Base-by-base conservation (phyloP, 495 filamentous ascomycete genomes). In the Aspergillus sclerotioniger region DNA sequence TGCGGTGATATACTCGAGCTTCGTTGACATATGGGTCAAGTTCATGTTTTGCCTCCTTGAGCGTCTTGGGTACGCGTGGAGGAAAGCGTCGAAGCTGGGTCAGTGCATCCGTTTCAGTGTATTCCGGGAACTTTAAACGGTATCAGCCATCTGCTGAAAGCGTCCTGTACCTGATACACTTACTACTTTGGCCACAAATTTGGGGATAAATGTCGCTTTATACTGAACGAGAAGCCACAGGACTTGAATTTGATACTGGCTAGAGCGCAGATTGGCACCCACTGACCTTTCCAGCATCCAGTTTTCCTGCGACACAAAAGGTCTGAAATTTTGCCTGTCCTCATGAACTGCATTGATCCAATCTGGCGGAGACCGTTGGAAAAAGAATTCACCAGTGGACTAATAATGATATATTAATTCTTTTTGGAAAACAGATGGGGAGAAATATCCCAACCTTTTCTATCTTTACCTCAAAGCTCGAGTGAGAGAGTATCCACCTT, bases 201-300 rank as follows among this genome's bases (percentile, higher is more conserved):
- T 46, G 44, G 44, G 44, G 8, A 46, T 17, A 46, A 12, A 46
- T 17, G 44, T 16, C 44, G 6, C 44, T 46, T 17, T 3, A n/a
- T 46, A n/a, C 44, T 46, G 44, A 46, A 46, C n/a, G 44, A 25
- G n/a, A 46, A 46, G 44, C 44, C 44, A 46, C 17, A 46, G 44
- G n/a, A 46, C 44, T 46, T 46, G 44, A 46, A 12, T 46, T 13
- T 46, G 44, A 46, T 46, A 3, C 20, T 46, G 12, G 44, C 44
- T 46, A n/a, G 44, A 46, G 44, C 44, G 44, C 44, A 46, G 44
- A 46, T 46, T 46, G 44, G 44, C 17, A 46, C 44, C 44, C 44
- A 46, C 44, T 46, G 44, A 13, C n/a, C 44, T 46, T 46, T 13
- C 44, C 44, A 46, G n/a, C 44, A 15, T 46, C 44, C 44, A 46